phyloP scores from a whole-genome alignment of 2,329 filamentous ascomycete genomes.

The Furcasterigmium furcatum region DNA sequence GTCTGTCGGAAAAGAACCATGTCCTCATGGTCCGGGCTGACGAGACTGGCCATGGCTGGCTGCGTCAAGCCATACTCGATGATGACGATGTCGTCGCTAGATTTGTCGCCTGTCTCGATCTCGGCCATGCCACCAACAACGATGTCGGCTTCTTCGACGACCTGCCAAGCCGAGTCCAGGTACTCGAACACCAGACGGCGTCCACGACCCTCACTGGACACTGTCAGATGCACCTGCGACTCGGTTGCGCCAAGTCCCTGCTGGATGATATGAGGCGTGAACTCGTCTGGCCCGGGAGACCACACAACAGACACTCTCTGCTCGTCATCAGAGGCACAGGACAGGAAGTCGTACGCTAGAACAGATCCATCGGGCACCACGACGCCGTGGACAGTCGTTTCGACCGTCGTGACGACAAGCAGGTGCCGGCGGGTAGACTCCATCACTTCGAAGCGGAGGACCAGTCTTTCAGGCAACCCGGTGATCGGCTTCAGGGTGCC shows the following conservation, averaged over 20 bases:
- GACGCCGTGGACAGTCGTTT: background rate
- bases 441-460: background rate
- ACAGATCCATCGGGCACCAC: background rate
- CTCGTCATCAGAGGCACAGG: background rate
- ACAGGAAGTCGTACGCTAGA: background rate
- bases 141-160: background rate
- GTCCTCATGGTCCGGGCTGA: background rate
- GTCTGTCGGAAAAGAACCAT: background rate
- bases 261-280: background rate
- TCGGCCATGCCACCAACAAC: background rate
- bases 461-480: background rate
- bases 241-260: background rate
- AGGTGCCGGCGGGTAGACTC: constrained; percentile 6
- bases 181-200: background rate
- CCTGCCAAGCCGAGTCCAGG: background rate
- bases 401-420: constrained; percentile 6
- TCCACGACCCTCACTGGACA: background rate
- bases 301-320: background rate
- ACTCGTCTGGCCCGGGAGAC: background rate
- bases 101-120: background rate
- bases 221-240: constrained; percentile 1
- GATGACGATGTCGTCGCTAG: background rate
- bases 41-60: background rate
- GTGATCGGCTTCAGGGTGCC: background rate
- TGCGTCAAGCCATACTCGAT: background rate